Conservation (phyloP, 164 flowering plant species). For the Amborella trichopoda region DNA sequence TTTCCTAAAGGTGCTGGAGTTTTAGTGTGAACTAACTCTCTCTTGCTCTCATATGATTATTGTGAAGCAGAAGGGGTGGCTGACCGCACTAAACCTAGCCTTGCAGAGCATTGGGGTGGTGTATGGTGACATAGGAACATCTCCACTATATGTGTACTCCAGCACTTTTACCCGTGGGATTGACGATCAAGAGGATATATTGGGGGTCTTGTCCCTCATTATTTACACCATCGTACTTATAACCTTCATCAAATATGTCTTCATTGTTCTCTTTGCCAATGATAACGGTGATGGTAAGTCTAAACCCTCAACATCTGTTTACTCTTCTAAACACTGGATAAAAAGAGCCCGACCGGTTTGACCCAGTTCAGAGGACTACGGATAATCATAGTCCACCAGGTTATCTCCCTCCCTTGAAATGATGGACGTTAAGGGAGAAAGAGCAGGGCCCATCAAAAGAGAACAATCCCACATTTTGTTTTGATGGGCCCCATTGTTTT, state of each 20-base stretch:
- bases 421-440: too few species aligned
- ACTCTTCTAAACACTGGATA: too few species aligned
- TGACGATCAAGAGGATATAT: slow-evolving; percentile 21
- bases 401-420: too few species aligned
- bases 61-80: slow-evolving; percentile 25
- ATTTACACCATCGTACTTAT: slow-evolving; percentile 38
- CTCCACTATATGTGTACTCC: slow-evolving; percentile 49
- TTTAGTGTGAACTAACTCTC: too few species aligned
- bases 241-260: slow-evolving; percentile 44
- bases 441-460: too few species aligned
- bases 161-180: slow-evolving; percentile 40
- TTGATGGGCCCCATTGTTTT: too few species aligned
- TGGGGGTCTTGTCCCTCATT: slow-evolving; percentile 53
- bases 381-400: too few species aligned
- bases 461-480: too few species aligned
- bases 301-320: not conserved
- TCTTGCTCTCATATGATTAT: too few species aligned
- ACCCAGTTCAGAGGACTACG: too few species aligned
- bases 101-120: slow-evolving; percentile 59
- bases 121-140: slow-evolving; percentile 64
- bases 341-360: too few species aligned
- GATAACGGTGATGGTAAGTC: slow-evolving; percentile 61
- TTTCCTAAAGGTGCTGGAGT: too few species aligned
- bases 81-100: slow-evolving; percentile 29
- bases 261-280: slow-evolving; percentile 47